These are phyloP conservation scores for Spergularia azorica DNA, from an alignment of 179 eudicot species.

Conservation along the genomic window DNA sequence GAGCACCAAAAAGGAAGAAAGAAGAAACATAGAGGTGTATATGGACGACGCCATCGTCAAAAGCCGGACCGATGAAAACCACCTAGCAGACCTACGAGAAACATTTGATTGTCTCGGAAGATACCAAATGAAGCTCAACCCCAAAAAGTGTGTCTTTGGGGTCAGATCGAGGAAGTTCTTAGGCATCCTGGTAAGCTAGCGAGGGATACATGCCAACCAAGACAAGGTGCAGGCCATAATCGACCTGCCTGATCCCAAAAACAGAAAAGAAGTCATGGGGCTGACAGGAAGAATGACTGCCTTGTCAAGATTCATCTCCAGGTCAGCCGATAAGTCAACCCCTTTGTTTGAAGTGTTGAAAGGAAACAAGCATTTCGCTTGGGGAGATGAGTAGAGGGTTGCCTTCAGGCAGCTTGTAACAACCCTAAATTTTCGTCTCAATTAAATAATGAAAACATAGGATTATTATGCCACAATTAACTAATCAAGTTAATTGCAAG, in stretches of 20 bases:
- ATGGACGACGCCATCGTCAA: conserved; percentile 9
- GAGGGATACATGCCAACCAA: background rate
- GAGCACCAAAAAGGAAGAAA: background rate
- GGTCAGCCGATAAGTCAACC: background rate
- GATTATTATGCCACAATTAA: too few species aligned
- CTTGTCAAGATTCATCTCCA: background rate
- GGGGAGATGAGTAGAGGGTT: background rate
- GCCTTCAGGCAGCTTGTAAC: background rate
- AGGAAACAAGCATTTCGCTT: background rate
- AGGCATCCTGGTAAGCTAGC: background rate
- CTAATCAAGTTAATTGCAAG: too few species aligned
- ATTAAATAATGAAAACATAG: too few species aligned
- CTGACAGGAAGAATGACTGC: background rate
- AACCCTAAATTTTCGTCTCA: too few species aligned
- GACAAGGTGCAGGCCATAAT: background rate
- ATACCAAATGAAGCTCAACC: conserved; percentile 6
- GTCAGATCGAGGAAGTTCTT: background rate
- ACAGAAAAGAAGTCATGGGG: background rate
- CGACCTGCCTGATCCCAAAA: background rate
- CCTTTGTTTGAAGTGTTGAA: background rate
- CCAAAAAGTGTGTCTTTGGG: conserved; percentile 1
- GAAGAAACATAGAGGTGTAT: conserved; percentile 23
- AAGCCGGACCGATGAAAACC: background rate
- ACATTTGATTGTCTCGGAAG: background rate
- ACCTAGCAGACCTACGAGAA: background rate